Conservation (phyloP, 2,329 filamentous ascomycete species). For the Cladosporium cucumerinum region DNA sequence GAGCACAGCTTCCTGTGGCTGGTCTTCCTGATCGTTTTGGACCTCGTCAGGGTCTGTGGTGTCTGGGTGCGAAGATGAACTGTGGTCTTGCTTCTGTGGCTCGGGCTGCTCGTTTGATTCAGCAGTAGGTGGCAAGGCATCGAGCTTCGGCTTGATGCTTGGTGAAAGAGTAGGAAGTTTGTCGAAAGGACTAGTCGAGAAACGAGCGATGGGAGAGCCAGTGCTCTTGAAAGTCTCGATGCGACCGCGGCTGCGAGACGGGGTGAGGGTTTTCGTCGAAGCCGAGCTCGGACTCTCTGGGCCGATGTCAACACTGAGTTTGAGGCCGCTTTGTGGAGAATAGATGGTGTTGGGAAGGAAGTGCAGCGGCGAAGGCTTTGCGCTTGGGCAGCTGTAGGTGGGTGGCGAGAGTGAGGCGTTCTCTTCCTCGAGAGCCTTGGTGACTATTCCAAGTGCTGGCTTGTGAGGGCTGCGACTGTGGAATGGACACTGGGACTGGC, state of each 20-base stretch:
- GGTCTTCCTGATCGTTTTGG: not conserved
- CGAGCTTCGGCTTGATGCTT: not conserved
- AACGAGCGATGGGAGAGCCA: not conserved
- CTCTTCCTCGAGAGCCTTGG: conserved; percentile 15
- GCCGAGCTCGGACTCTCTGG: not conserved
- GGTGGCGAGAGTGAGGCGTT: conserved; percentile 18
- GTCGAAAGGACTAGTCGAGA: not conserved
- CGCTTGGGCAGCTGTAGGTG: conserved; percentile 26
- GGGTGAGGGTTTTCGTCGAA: not conserved
- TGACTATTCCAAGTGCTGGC: not conserved
- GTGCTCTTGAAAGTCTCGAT: conserved; percentile 3
- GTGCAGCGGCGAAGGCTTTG: conserved; percentile 30
- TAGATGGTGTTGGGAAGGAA: conserved; percentile 24
- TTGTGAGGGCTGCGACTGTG: not conserved
- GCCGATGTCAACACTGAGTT: conserved; percentile 4
- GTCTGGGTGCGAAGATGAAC: not conserved
- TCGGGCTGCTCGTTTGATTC: not conserved
- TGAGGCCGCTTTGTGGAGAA: conserved; percentile 17
- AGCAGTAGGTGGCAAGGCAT: not conserved
- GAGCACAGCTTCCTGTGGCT: not conserved
- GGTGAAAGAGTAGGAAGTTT: not conserved
- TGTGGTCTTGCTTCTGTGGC: not conserved
- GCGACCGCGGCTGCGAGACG: conserved; percentile 4
- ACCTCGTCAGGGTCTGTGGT: not conserved
- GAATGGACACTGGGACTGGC: not conserved